Base-by-base conservation (phyloP, 108 stramenopile genomes). In the Tribonema minus region DNA sequence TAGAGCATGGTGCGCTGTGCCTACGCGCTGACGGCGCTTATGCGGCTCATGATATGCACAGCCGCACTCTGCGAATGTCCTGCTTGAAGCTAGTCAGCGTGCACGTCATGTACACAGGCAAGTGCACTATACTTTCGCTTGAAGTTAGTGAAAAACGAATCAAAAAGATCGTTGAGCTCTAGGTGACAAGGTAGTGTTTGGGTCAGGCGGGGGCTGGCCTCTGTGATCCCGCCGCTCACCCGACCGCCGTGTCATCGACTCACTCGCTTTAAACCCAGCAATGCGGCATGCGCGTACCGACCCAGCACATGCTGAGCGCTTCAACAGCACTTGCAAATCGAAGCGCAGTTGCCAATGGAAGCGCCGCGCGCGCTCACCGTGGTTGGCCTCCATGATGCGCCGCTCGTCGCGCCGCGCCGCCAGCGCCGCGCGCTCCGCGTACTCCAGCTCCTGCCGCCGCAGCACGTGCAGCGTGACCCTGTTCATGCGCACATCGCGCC, bases 401-500 rank as follows among this genome's bases (percentile, higher is more conserved):
- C 34, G 38, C 54, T 65, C 61, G 58, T 83, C 81, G 20, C 85
- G 78, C 7, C 39, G 26, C 5, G 75, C 39, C 28, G 58, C 76
- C 54, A 37, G 40, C 9, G 37, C 41, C 28, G 72, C 5, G n/a
- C 82, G 73, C 59, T 80, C 76, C 36, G 58, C 58, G 34, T 38
- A 83, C 71, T 87, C 86, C 33, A 86, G 31, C 58, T 86, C 82
- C 29, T 86, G 86, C 2, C 86, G 70, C 63, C 70, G 70, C 23
- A 84, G 79, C 37, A 87, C 83, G n/a, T 73, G 78, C 29, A 35
- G 64, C 58, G 86, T 85, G 37, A 87, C 71, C 58, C 71, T 80
- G 79, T 87, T 87, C 33, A 87, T 79, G 1, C 80, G 77, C 3
- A 87, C 70, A 35, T 86, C 82, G 9, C 72, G 79, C 85, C 85